These are phyloP conservation scores for Coniophora puteana DNA, from an alignment of 1,284 basidiomycete genomes.

Conservation along the genomic window DNA sequence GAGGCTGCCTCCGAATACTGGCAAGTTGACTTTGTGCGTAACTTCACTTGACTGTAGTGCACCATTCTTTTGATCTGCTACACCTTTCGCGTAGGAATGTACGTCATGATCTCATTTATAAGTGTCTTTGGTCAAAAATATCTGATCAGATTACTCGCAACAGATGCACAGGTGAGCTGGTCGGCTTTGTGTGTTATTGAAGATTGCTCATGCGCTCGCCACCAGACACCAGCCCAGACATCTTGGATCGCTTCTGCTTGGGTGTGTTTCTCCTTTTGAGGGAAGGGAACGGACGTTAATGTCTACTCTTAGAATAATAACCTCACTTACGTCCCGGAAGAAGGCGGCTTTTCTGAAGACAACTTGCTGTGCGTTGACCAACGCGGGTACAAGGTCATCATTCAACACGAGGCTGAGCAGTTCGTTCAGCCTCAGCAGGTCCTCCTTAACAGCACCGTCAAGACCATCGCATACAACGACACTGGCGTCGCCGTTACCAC, in stretches of 20 bases:
- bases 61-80: neutral
- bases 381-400: constrained; percentile 56
- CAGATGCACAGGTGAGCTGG: constrained; percentile 24
- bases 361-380: constrained; percentile 57
- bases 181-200: neutral
- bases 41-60: constrained; percentile 3
- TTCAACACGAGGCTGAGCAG: constrained; percentile 50
- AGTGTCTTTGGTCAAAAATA: constrained; percentile 8
- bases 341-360: constrained; percentile 56
- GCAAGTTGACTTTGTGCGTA: constrained; percentile 36
- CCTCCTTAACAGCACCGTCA: constrained; percentile 50
- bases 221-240: constrained; percentile 55
- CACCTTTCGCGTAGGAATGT: neutral
- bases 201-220: constrained; percentile 9
- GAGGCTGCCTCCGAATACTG: constrained; percentile 52
- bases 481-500: constrained; percentile 43
- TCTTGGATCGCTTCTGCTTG: constrained; percentile 60
- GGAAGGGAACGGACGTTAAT: constrained; percentile 1
- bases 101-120: neutral
- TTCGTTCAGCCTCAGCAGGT: constrained; percentile 47
- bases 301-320: constrained; percentile 50
- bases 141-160: neutral
- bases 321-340: constrained; percentile 54
- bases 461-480: constrained; percentile 42
- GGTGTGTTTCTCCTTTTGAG: constrained; percentile 32